These are phyloP conservation scores for Trichoderma koningiopsis DNA, from an alignment of 2,329 filamentous ascomycete genomes.

Conservation along the genomic window DNA sequence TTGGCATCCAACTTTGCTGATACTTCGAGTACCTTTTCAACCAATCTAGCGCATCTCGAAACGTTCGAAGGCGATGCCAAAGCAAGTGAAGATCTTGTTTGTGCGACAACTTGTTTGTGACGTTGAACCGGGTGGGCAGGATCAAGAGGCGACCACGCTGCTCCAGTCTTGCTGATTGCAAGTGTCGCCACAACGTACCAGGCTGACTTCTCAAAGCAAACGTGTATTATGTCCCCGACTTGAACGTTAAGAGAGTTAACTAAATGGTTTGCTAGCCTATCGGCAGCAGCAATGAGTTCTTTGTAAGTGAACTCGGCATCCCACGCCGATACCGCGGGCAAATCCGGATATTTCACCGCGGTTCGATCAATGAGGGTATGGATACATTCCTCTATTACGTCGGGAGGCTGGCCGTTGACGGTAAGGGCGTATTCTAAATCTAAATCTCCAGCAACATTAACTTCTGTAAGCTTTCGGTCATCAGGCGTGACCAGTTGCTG, in stretches of 20 bases:
- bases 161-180: slow-evolving; percentile 36
- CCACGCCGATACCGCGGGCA: slow-evolving; percentile 28
- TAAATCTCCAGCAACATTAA: not conserved
- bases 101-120: not conserved
- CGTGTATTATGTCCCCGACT: slow-evolving; percentile 27
- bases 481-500: not conserved
- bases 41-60: not conserved
- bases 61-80: not conserved
- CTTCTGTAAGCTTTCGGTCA: not conserved
- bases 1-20: not conserved
- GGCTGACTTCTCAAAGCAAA: slow-evolving; percentile 30
- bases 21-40: not conserved
- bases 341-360: not conserved
- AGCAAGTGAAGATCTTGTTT: not conserved
- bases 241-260: slow-evolving; percentile 28
- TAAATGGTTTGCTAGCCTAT: not conserved
- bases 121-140: not conserved
- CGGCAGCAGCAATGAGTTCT: slow-evolving; percentile 22
- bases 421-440: slow-evolving; percentile 1
- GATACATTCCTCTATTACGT: not conserved
- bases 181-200: slow-evolving; percentile 32
- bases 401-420: not conserved
- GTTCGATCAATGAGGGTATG: not conserved
- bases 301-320: slow-evolving; percentile 31
- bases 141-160: slow-evolving; percentile 18